Evolutionary conservation across 805 yeast genomes (phyloP), one percentile per base, ranked within the genome.

Genomic region (Zygosaccharomyces lentus): DNA sequence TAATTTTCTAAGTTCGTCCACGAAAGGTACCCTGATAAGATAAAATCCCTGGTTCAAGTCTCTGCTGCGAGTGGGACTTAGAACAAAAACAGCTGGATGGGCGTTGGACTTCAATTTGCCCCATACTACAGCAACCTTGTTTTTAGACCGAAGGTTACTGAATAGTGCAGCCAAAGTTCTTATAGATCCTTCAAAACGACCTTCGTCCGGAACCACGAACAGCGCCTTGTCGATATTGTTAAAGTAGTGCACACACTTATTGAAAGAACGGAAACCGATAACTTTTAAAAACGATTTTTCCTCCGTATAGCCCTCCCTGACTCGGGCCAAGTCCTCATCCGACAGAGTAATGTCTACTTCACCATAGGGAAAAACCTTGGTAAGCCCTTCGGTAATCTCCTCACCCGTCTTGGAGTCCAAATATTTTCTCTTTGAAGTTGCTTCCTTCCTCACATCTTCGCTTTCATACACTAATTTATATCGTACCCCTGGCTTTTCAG

Each of bases 151-250:
- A 65, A 93, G 65, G 2, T 81, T 73, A 46, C 78, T 80, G 58
- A 79, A 86, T 9, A 91, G 64, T 0, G 89, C 75, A 0, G 86
- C 71, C 56, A 89, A 76, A 0, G 91, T 82, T 25, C 77, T 67
- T 21, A 74, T 68, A 1, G 96, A 85, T 21, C 90, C 86, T 21
- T 73, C 65, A 48, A 69, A 77, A 0, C 73, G 73, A 1, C 76
- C 78, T 17, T 75, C 79, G 57, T 83, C 82, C 0, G 95, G 89
- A 6, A 82, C 78, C 0, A 91, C 64, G 53, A 89, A 83, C 1
- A 73, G 56, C 0, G 95, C 75, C 4, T 79, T 75, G 2, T 74
- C 66, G 9, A 77, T 61, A 50, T 76, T 77, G 57, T 81, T 77
- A 46, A 68, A 74, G 2, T 80, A 75, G 47, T 74, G 71, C 41